Evolutionary conservation across 73 alveolate species (phyloP), one percentile per base, ranked within the genome.

Genomic region (Diophrys sp.): DNA sequence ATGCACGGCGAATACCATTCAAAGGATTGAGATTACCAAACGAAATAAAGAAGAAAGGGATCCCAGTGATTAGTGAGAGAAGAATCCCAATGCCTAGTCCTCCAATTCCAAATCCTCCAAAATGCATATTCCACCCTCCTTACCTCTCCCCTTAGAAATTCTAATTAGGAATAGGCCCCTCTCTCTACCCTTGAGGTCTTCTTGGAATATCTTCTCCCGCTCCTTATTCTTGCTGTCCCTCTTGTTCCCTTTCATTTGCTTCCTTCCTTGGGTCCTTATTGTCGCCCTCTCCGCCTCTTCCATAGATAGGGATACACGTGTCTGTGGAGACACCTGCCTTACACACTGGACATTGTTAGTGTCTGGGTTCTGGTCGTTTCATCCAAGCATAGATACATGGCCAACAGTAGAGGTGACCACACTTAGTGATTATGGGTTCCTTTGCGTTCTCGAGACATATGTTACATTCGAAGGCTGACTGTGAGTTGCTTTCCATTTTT

Each of bases 351-450:
- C 99, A 96, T 73, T 73, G 67, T 80, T 75, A 53, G 53, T 74
- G 27, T 71, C 69, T 30, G 89, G 85, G 79, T 28, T 90, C 75
- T 77, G 82, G 79, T 11, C 78, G 81, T 23, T 81, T 79, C 53
- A 93, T 73, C 98, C 98, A 93, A 81, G 78, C 73, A 55, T 90
- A 87, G 70, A 92, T 68, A 70, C 98, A 92, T 18, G 71, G 75
- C 96, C 96, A 92, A 71, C 98, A 92, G 78, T 77, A 92, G 82
- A 92, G 57, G 69, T 92, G 98, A 66, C 98, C 98, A 70, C 98
- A 92, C 31, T 81, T 82, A 2, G 98, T 90, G 56, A 92, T 90
- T 27, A 92, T 95, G 1, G 98, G 98, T 55, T 92, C 96, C 33
- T 74, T 74, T 26, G 96, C 93, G 25, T 87, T 70, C 26, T 87